These are phyloP conservation scores for Chamaenerion angustifolium DNA, from an alignment of 345 rosid species.

Conservation along the genomic window DNA sequence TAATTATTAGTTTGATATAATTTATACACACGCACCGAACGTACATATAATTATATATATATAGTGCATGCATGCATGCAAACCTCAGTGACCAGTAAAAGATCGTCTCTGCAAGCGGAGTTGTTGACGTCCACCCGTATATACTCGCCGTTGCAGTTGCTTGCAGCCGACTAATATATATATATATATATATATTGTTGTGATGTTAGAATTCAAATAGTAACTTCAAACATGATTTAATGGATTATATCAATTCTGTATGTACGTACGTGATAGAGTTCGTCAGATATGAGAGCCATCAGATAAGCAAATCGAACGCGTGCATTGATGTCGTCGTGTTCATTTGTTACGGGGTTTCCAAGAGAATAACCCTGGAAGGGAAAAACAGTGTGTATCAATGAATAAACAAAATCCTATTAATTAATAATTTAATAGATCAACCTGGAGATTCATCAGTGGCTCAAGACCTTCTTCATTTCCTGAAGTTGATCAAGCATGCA, in stretches of 20 bases:
- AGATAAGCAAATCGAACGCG: background rate
- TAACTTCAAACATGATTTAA: background rate
- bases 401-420: background rate
- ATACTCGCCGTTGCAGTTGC: constrained; percentile 8
- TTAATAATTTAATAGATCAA: background rate
- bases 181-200: too few species aligned
- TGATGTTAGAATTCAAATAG: too few species aligned
- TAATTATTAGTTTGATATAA: too few species aligned
- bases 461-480: constrained; percentile 3
- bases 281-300: background rate
- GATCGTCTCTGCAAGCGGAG: constrained; percentile 4
- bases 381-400: too few species aligned
- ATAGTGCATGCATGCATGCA: background rate
- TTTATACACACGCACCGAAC: too few species aligned
- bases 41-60: too few species aligned
- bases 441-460: constrained; percentile 6
- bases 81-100: constrained; percentile 7
- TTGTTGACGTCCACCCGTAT: constrained; percentile 5
- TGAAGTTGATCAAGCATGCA: background rate
- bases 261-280: background rate
- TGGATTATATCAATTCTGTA: background rate
- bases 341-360: background rate
- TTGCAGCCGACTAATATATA: background rate
- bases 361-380: background rate
- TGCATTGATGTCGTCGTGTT: background rate